These are phyloP conservation scores for Raffaelea deltoideospora DNA, from an alignment of 2,329 filamentous ascomycete species.

Conservation along the genomic window DNA sequence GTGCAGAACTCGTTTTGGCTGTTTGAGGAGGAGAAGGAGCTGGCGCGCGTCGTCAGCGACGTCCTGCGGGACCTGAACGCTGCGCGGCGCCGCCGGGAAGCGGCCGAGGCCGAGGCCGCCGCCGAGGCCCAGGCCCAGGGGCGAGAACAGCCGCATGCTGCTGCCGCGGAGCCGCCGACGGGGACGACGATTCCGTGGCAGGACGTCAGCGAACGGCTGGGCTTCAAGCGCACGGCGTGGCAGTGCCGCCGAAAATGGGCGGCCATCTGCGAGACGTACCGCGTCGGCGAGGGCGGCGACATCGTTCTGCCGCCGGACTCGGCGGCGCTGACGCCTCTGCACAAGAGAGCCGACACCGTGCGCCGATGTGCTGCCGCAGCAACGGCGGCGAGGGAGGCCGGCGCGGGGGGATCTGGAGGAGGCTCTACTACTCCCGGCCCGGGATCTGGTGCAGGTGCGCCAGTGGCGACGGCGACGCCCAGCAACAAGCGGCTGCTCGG, in stretches of 20 bases:
- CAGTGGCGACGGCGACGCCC: not conserved
- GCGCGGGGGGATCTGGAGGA: too few relatives aligned
- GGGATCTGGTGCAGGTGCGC: too few relatives aligned
- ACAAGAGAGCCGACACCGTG: conserved; percentile 3
- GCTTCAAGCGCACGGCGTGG: conserved; percentile 43
- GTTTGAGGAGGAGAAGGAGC: conserved; percentile 38
- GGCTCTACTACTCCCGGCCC: too few relatives aligned
- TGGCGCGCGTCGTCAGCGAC: conserved; percentile 37
- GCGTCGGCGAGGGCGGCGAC: conserved; percentile 4
- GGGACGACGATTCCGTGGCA: conserved; percentile 51
- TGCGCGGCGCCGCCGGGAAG: conserved; percentile 14
- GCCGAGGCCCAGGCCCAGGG: conserved; percentile 11
- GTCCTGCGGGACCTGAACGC: conserved; percentile 33
- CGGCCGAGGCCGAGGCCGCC: conserved; percentile 13
- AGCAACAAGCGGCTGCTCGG: conserved; percentile 3
- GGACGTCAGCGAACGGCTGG: conserved; percentile 46
- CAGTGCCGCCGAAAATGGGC: conserved; percentile 59
- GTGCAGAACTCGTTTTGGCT: conserved; percentile 42
- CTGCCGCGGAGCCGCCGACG: conserved; percentile 10
- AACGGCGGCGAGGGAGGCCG: not conserved
- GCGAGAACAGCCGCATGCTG: not conserved
- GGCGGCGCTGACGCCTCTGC: conserved; percentile 1
- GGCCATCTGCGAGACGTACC: conserved; percentile 8
- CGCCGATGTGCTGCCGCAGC: too few relatives aligned
- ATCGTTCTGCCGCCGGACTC: conserved; percentile 5